Evolutionary conservation across 2,329 filamentous ascomycete genomes (phyloP).

Genomic region (Penicillium palitans): DNA sequence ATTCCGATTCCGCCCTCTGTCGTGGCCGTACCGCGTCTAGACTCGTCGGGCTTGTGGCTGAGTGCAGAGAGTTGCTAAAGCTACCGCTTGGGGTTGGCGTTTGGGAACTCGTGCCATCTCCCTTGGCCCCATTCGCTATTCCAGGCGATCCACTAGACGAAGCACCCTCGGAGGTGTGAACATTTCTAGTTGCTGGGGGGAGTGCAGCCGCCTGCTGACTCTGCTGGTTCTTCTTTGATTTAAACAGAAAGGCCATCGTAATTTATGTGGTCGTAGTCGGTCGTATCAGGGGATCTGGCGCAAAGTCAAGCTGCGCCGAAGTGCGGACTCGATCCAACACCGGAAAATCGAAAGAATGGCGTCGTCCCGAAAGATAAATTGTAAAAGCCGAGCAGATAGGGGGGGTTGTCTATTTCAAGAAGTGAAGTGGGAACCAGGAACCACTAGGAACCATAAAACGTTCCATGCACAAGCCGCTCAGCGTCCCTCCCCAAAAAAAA

Average conservation of each 20-base stretch:
- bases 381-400: constrained; percentile 12
- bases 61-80: constrained; percentile 65
- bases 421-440: constrained; percentile 30
- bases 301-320: constrained; percentile 17
- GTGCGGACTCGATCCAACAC: constrained; percentile 10
- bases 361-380: neutral
- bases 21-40: constrained; percentile 65
- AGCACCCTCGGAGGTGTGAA: constrained; percentile 57
- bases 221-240: constrained; percentile 74
- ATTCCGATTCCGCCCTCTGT: constrained; percentile 56
- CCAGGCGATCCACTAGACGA: constrained; percentile 44
- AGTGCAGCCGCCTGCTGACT: constrained; percentile 45
- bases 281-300: constrained; percentile 31
- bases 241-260: constrained; percentile 78
- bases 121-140: constrained; percentile 49
- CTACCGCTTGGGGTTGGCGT: constrained; percentile 76
- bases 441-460: constrained; percentile 23
- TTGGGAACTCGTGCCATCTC: constrained; percentile 42
- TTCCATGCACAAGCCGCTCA: constrained; percentile 19
- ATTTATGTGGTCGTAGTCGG: constrained; percentile 34
- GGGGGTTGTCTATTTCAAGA: constrained; percentile 22
- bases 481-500: constrained; percentile 10
- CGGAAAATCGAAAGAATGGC: constrained; percentile 11
- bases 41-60: constrained; percentile 63
- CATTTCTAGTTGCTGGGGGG: constrained; percentile 57